A percentile compares a stretch with the other conserved stretches of the same genome.
Evolutionary conservation across 2,329 filamentous ascomycete genomes (phyloP).

Genomic region (Talaromyces amestolkiae): DNA sequence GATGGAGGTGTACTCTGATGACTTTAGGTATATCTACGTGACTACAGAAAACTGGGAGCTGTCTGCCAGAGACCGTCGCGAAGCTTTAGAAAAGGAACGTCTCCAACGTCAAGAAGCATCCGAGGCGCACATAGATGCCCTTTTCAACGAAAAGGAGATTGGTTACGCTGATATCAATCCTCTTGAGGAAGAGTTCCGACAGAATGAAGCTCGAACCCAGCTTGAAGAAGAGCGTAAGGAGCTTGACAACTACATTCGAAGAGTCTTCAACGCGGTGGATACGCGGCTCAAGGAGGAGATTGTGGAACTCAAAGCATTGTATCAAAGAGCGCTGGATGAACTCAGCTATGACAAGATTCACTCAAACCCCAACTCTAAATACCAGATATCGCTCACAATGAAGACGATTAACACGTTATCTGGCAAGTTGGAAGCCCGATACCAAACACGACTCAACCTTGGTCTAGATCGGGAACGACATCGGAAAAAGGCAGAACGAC

Average conservation of each 20-base stretch:
- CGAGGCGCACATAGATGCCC: constrained; percentile 52
- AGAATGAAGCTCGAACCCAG: constrained; percentile 51
- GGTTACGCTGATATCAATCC: constrained; percentile 57
- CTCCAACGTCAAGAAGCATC: constrained; percentile 51
- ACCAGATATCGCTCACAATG: constrained; percentile 45
- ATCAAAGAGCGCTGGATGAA: constrained; percentile 43
- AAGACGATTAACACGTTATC: constrained; percentile 47
- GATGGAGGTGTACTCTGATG: constrained; percentile 37
- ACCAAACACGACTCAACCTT: constrained; percentile 50
- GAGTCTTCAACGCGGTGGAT: constrained; percentile 53
- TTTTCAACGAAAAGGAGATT: constrained; percentile 58
- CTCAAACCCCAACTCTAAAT: constrained; percentile 31
- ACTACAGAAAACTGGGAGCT: constrained; percentile 48
- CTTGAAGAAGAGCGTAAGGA: constrained; percentile 55
- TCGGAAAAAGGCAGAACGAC: constrained; percentile 55
- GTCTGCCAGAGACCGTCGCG: constrained; percentile 43
- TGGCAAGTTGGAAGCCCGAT: constrained; percentile 48
- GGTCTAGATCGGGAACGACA: constrained; percentile 54
- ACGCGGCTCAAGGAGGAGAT: constrained; percentile 51
- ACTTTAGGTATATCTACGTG: constrained; percentile 46
- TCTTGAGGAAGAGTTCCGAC: constrained; percentile 56
- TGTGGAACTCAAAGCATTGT: constrained; percentile 47
- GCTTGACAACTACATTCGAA: constrained; percentile 49
- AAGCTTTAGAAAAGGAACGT: constrained; percentile 49
- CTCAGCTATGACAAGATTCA: constrained; percentile 41